phyloP scores from a whole-genome alignment of 345 rosid genomes.

The Eucalyptus caleyi region DNA sequence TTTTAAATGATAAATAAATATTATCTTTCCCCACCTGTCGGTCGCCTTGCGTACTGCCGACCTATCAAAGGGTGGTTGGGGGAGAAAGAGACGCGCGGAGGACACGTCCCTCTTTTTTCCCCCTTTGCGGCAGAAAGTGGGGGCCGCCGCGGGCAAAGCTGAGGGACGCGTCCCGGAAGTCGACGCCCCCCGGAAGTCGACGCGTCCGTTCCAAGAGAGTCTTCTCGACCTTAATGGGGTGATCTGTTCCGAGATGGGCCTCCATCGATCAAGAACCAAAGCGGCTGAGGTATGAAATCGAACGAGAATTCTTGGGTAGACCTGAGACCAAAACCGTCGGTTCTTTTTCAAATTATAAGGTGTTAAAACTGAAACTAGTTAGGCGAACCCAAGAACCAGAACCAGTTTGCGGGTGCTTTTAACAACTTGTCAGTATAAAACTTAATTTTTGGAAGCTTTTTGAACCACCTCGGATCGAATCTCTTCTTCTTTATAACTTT shows the following conservation, averaged over 20 bases:
- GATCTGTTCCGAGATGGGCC: background rate
- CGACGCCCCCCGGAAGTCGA: background rate
- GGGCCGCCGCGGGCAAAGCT: background rate
- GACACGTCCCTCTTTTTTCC: background rate
- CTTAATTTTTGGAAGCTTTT: background rate
- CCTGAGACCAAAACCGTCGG: accelerated
- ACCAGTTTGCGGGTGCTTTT: too few relatives aligned
- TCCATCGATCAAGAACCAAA: background rate
- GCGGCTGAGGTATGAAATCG: background rate
- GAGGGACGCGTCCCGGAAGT: background rate
- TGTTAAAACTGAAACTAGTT: background rate
- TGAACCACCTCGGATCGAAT: background rate
- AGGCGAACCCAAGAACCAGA: background rate
- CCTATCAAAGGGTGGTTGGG: background rate
- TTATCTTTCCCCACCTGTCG: background rate
- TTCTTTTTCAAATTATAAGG: background rate
- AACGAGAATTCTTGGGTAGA: accelerated
- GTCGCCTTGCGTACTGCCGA: background rate
- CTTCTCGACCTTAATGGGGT: background rate
- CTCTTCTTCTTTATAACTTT: background rate
- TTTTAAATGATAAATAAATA: background rate
- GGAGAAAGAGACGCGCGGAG: background rate
- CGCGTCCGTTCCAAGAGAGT: background rate
- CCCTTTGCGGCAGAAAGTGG: background rate
- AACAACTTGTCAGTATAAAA: background rate